Evolutionary conservation across 352 stramenopile genomes (phyloP), one percentile per base, ranked within the genome.

Genomic region (Globisporangium barbulae): DNA sequence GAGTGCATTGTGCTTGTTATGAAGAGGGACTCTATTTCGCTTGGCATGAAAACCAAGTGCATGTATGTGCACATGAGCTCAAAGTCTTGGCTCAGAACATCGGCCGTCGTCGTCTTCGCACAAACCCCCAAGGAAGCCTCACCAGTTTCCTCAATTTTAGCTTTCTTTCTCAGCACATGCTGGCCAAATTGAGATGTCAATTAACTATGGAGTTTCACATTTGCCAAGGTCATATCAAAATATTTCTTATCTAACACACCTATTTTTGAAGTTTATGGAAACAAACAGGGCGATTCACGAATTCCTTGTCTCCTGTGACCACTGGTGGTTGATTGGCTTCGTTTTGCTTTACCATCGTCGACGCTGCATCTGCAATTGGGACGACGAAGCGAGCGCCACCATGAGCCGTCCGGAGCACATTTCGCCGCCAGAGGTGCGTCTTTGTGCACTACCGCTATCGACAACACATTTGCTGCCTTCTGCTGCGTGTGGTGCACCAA

Each of bases 331-430:
- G 63, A 65, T 65, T 65, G 59, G 57, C 65, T 68, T 58, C 71
- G 68, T 72, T 70, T 67, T 42, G 63, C 66, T 22, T 47, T 66
- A 49, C 21, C 57, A 45, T 33, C 39, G 64, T 47, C 10, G 59
- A 56, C 55, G 31, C 12, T 19, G 15, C 6, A 45, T 45, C 39
- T n/a, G 42, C 53, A 49, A 68, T 52, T 37, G 30, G 5, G 22
- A 57, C 44, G 50, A 35, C 53, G 31, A 31, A 64, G 49, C 39
- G 49, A 55, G 45, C 44, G n/a, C 21, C 17, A 39, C 61, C 53
- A 95, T 95, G 87, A 95, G 87, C 81, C 87, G 87, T 67, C 87
- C 87, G 48, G 87, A 95, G 70, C 87, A 95, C 67, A 88, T 94
- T 53, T 89, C 81, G 13, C 87, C 87, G 63, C 87, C 87, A 8